Base-by-base conservation (phyloP, 768 basidiomycete species). In the Rossbeevera mucosa region DNA sequence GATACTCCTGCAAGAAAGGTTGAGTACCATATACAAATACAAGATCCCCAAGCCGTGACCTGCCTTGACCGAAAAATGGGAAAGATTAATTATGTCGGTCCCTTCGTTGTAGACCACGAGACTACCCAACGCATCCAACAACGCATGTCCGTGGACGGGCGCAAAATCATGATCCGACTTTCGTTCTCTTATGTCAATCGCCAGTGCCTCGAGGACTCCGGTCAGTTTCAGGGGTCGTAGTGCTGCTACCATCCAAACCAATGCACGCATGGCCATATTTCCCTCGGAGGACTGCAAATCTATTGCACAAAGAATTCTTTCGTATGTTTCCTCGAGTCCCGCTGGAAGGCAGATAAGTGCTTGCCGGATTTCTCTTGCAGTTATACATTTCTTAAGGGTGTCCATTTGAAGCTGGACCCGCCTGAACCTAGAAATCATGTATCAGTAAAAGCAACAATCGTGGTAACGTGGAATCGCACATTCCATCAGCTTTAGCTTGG, bases 31-130 rank as follows among this genome's bases (percentile, higher is more conserved):
- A 12, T 21, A 7, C 26, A 26, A 7, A 26, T 26, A 26, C 26
- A 26, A 26, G 26, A 8, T 7, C 18, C n/a, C 20, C 12, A 6
- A 25, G 13, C 38, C 38, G 3, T 13, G 3, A 40, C 21, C 31
- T 13, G 54, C 60, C 55, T 62, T 62, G 41, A 62, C 55, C 18
- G 45, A 54, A 28, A 52, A 62, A 48, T 62, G 61, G 1, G 60
- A 54, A 1, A 62, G 41, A 3, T 47, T 43, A 0, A 62, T 4
- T 3, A 56, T 21, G 9, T 21, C 26, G 0, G 41, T 52, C 26
- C 41, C 30, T 18, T 51, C 44, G 5, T 52, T 20, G 7, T 55
- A 44, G 5, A 40, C 51, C n/a, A 62, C 60, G 7, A 62, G 54
- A 4, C 50, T 61, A 3, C 57, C 48, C 20, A 58, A 49, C 12